These are phyloP conservation scores for Penicillium glabrum DNA, from an alignment of 2,329 filamentous ascomycete genomes.

Conservation along the genomic window DNA sequence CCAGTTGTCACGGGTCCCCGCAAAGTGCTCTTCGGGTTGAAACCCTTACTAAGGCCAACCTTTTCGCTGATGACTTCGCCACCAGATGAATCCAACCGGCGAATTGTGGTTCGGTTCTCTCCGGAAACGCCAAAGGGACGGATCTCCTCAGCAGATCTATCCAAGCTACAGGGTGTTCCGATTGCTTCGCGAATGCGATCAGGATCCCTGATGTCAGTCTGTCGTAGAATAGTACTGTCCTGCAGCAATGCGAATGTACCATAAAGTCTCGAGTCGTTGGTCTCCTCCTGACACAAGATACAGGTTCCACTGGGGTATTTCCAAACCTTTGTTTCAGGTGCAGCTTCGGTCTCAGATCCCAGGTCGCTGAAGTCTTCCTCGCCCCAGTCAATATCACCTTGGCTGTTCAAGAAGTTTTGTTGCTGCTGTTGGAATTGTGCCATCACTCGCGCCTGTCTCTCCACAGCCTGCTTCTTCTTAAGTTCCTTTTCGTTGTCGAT, in stretches of 20 bases:
- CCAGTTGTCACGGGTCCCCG: slow-evolving; percentile 82
- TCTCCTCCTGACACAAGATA: slow-evolving; percentile 95
- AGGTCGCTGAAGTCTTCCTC: slow-evolving; percentile 73
- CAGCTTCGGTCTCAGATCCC: slow-evolving; percentile 50
- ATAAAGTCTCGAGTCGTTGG: slow-evolving; percentile 82
- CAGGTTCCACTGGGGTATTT: slow-evolving; percentile 92
- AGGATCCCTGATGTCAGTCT: slow-evolving; percentile 78
- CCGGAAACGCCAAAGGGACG: slow-evolving; percentile 89
- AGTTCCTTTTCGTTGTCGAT: slow-evolving; percentile 63
- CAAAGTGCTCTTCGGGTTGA: slow-evolving; percentile 65
- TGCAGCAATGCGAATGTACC: slow-evolving; percentile 90
- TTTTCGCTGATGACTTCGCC: slow-evolving; percentile 70
- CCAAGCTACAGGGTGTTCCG: slow-evolving; percentile 75
- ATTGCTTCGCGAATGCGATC: slow-evolving; percentile 83
- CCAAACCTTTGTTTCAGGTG: slow-evolving; percentile 71
- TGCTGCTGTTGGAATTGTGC: slow-evolving; percentile 98
- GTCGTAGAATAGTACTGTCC: slow-evolving; percentile 80
- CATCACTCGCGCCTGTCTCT: slow-evolving; percentile 91
- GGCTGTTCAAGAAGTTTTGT: slow-evolving; percentile 87
- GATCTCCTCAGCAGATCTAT: slow-evolving; percentile 77
- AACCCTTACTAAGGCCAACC: slow-evolving; percentile 86
- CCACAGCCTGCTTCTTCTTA: slow-evolving; percentile 88
- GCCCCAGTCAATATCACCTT: slow-evolving; percentile 85
- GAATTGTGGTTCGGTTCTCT: slow-evolving; percentile 76
- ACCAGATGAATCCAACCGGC: slow-evolving; percentile 73